Evolutionary conservation across 805 yeast genomes (phyloP).

Genomic region (Huiozyma naganishii): DNA sequence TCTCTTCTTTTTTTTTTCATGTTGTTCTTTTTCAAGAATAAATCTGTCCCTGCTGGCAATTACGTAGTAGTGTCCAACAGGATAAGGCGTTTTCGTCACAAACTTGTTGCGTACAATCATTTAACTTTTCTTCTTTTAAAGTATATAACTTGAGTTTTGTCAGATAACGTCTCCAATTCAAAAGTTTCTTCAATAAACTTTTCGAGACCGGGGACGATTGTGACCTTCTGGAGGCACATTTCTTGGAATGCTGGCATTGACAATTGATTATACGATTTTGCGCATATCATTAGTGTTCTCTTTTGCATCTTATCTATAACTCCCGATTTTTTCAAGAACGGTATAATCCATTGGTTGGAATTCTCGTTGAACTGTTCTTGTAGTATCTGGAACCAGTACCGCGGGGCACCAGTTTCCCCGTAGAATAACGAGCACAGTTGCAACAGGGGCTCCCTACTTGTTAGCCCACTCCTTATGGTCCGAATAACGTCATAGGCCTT

Average conservation of each 20-base stretch:
- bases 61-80: too few species aligned
- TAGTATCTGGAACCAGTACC: conserved; percentile 11
- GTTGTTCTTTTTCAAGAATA: too few species aligned
- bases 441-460: background rate
- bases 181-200: conserved; percentile 1
- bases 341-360: too few species aligned
- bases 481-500: conserved; percentile 5
- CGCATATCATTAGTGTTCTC: conserved; percentile 6
- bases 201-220: background rate
- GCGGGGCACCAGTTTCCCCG: background rate
- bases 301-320: conserved; percentile 10
- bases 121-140: conserved; percentile 4
- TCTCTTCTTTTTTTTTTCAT: too few species aligned
- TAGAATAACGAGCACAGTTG: conserved; percentile 1
- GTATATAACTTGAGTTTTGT: conserved; percentile 6
- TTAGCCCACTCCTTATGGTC: background rate
- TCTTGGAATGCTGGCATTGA: conserved; percentile 7
- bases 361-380: background rate
- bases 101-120: too few species aligned
- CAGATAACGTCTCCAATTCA: conserved; percentile 2
- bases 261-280: conserved; percentile 16
- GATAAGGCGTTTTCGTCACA: too few species aligned
- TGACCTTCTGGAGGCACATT: conserved; percentile 8
- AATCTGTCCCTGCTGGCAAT: too few species aligned
- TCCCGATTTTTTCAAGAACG: conserved; percentile 8